Base-by-base conservation (phyloP, 176 grass and related monocot genomes). In the Rhipidocladum racemiflorum region DNA sequence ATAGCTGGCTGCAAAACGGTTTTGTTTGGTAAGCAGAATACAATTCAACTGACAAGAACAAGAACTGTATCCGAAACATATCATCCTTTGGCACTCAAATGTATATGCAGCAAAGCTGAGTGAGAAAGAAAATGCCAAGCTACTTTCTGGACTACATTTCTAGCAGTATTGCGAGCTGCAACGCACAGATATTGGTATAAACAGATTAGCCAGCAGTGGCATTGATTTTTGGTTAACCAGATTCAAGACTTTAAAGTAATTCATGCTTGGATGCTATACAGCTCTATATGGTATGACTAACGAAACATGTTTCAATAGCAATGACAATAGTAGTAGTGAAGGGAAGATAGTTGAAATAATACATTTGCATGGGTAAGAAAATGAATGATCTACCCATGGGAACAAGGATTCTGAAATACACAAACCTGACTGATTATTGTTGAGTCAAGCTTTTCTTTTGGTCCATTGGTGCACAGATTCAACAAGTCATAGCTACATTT, bases 401-500 rank as follows among this genome's bases (percentile, higher is more conserved):
- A 77, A 27, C 11, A 14, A 79, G 21, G 63, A 89, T 21, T 71
- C 10, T 17, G 6, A 72, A 86, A 78, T 86, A 8, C 6, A 90
- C 38, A 75, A 88, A 99, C 96, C 92, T 99, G 96, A 83, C 96
- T 99, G 76, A 99, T 91, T 60, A 95, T 89, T 60, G 96, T 99
- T 70, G 92, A 99, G 73, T 99, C 87, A 78, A 99, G 83, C 69
- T 90, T 99, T 78, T 95, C 92, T 87, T 98, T 99, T 56, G 96
- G 92, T 21, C 96, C 96, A 82, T 95, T 94, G 48, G 81, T 94
- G 89, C 92, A 95, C 72, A 95, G 60, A 91, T 91, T 87, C 84
- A 95, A 46, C 88, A 99, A 83, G 57, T 99, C 92, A 62, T 91
- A 99, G 68, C 96, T 99, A 62, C 71, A 81, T 46, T 29, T 57